A percentile compares a stretch with the other conserved stretches of the same genome.
These are phyloP conservation scores for Linnemannia hyalina DNA, from an alignment of 192 early-diverging fungal genomes.

Conservation along the genomic window DNA sequence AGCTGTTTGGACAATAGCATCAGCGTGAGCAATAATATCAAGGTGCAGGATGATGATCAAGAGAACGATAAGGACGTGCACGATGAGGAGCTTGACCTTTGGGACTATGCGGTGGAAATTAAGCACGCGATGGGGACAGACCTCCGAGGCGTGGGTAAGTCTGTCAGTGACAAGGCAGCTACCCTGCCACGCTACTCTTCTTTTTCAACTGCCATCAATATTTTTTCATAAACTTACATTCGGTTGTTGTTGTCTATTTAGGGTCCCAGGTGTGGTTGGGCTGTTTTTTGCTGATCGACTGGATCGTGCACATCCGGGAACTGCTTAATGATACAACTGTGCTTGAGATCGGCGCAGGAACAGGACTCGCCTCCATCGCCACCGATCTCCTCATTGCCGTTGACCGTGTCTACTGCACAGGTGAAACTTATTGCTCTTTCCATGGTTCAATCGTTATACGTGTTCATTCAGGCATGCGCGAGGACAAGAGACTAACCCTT, in stretches of 20 bases:
- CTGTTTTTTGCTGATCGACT: constrained; percentile 40
- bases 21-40: neutral
- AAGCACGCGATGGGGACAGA: constrained; percentile 44
- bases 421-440: constrained; percentile 5
- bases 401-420: constrained; percentile 32
- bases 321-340: constrained; percentile 7
- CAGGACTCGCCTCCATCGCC: constrained; percentile 47
- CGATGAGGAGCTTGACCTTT: neutral
- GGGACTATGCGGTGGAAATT: constrained; percentile 38
- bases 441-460: neutral
- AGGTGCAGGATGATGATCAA: neutral
- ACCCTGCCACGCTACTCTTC: neutral
- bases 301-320: constrained; percentile 16
- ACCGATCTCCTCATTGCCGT: neutral
- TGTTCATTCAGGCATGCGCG: neutral
- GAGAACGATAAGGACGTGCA: neutral
- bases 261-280: constrained; percentile 55
- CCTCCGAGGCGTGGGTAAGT: constrained; percentile 32
- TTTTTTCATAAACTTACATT: neutral
- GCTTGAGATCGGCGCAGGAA: constrained; percentile 39
- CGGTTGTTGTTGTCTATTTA: neutral
- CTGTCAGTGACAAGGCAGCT: no score
- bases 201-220: neutral
- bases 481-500: neutral
- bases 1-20: neutral